Evolutionary conservation across 768 basidiomycete species (phyloP).

Genomic region (Krasilnikovozyma curviuscula): DNA sequence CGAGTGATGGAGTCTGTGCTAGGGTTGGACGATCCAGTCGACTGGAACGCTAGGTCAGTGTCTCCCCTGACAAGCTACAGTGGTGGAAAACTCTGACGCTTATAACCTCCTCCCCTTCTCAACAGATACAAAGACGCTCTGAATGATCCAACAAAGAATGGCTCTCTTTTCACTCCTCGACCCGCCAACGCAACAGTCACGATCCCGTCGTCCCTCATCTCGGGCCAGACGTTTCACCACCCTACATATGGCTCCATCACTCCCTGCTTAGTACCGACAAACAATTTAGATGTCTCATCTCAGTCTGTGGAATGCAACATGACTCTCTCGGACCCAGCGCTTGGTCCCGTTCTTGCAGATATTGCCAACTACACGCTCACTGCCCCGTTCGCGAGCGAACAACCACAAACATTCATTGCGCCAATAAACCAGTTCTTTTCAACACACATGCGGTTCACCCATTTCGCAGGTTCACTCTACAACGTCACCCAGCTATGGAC

Average conservation of each 20-base stretch:
- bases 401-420: not conserved
- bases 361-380: not conserved
- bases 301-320: not conserved
- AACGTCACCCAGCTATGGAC: not conserved
- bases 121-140: not conserved
- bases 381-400: not conserved
- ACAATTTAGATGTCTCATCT: not conserved
- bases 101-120: not conserved
- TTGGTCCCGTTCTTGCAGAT: not conserved
- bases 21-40: not conserved
- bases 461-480: conserved; percentile 3
- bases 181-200: not conserved
- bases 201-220: not conserved
- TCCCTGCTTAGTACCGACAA: too few relatives aligned
- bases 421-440: not conserved
- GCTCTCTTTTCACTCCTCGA: not conserved
- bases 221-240: not conserved
- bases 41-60: conserved; percentile 1
- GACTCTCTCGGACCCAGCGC: not conserved
- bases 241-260: not conserved
- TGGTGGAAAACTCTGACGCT: too few relatives aligned
- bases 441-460: not conserved
- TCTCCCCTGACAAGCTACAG: not conserved
- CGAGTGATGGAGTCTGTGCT: not conserved
- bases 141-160: not conserved